Evolutionary conservation across 2,329 filamentous ascomycete genomes (phyloP).

Genomic region (Colletotrichum echinochloae): DNA sequence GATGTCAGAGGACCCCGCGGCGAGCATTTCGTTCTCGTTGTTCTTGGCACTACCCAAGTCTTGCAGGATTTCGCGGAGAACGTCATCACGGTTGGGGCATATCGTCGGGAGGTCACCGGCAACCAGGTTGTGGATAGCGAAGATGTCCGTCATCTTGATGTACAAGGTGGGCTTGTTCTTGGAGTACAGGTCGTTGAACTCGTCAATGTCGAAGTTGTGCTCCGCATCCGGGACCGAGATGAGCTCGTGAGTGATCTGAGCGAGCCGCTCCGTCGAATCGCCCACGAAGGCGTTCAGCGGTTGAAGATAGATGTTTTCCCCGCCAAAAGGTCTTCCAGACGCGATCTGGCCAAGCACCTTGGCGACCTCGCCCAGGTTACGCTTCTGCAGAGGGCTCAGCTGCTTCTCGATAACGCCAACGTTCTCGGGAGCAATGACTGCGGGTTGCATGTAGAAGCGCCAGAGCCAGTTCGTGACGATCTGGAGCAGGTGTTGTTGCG

Average conservation of each 20-base stretch:
- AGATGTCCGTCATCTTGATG: slow-evolving; percentile 98
- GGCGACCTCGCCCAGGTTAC: slow-evolving; percentile 88
- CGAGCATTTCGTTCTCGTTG: slow-evolving; percentile 93
- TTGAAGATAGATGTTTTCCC: slow-evolving; percentile 95
- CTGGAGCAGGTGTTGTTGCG: slow-evolving; percentile 82
- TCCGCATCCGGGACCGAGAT: slow-evolving; percentile 90
- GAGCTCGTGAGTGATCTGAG: slow-evolving; percentile 79
- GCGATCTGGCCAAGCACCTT: slow-evolving; percentile 93
- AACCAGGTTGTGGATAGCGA: slow-evolving; percentile 92
- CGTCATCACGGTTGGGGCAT: slow-evolving; percentile 85
- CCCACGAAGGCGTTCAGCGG: slow-evolving; percentile 92
- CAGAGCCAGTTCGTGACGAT: slow-evolving; percentile 92
- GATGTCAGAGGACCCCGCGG: slow-evolving; percentile 88
- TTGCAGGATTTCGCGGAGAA: slow-evolving; percentile 89
- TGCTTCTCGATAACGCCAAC: slow-evolving; percentile 92
- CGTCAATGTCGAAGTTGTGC: slow-evolving; percentile 95
- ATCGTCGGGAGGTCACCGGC: slow-evolving; percentile 82
- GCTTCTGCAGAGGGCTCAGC: slow-evolving; percentile 90
- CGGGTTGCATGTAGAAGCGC: slow-evolving; percentile 93
- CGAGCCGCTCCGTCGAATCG: slow-evolving; percentile 84
- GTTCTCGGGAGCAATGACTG: slow-evolving; percentile 89
- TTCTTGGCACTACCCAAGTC: slow-evolving; percentile 96
- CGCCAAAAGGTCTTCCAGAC: slow-evolving; percentile 89
- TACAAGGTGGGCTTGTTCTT: slow-evolving; percentile 98
- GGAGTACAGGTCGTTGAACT: slow-evolving; percentile 97